Evolutionary conservation across 163 green algal species (phyloP).

Genomic region (Prototheca wickerhamii): DNA sequence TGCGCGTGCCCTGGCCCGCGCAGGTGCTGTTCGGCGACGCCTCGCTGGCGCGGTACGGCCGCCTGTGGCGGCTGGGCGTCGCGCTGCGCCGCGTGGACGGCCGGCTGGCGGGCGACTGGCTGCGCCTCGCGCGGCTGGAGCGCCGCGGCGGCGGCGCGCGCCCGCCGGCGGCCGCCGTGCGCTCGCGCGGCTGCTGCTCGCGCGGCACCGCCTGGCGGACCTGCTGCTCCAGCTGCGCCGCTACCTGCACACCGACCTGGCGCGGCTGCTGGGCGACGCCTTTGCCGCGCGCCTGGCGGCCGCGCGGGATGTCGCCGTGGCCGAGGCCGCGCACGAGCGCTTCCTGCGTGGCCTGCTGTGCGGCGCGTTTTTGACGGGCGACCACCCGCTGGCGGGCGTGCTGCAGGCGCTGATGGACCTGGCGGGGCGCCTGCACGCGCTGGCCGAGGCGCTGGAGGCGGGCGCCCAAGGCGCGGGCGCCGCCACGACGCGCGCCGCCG

Average conservation of each 20-base stretch:
- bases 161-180: no score
- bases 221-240: not conserved
- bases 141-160: not conserved
- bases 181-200: not conserved
- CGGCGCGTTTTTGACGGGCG: constrained; percentile 60
- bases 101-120: constrained; percentile 63
- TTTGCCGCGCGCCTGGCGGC: constrained; percentile 41
- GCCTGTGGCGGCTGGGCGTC: constrained; percentile 71
- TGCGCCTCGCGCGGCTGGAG: constrained; percentile 35
- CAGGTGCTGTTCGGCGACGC: constrained; percentile 63
- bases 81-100: constrained; percentile 62
- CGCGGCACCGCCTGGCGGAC: not conserved
- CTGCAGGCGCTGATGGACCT: constrained; percentile 15
- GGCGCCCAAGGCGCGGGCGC: no score
- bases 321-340: constrained; percentile 48
- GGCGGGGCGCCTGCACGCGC: not conserved
- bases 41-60: constrained; percentile 51
- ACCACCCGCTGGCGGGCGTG: not conserved
- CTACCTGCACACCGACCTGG: constrained; percentile 53
- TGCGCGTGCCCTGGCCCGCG: constrained; percentile 64
- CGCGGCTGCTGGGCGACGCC: constrained; percentile 48
- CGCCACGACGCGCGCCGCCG: not conserved
- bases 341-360: constrained; percentile 52
- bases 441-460: not conserved
- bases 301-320: constrained; percentile 62